Base-by-base conservation (phyloP, 768 basidiomycete species). In the Trichaptum fuscoviolaceum region DNA sequence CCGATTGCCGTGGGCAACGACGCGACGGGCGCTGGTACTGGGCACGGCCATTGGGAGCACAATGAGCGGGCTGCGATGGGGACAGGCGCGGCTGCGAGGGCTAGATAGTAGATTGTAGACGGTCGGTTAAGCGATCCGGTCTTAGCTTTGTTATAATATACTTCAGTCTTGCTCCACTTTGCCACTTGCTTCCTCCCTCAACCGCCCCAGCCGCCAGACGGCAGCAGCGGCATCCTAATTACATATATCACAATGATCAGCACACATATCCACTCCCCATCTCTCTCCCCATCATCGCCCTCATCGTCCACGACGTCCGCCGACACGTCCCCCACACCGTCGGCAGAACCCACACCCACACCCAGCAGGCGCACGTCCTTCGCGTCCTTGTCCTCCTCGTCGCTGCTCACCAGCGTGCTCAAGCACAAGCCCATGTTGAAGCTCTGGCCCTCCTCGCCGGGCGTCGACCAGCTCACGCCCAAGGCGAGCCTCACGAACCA, bases 401-500 rank as follows among this genome's bases (percentile, higher is more conserved):
- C 75, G 26, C 74, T 68, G 63, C 66, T 69, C 23, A 67, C 72
- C 35, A 63, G 67, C 8, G 64, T 76, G 5, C 73, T 75, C 42
- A 52, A 52, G 42, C 42, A 52, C 57, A 75, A 73, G 69, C 74
- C 76, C 65, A 90, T 91, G 87, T 80, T 92, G 70, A 88, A 86
- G 73, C 79, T 91, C 68, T 90, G 91, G 91, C 84, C 87, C 20
- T 73, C 80, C 12, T 72, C 71, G 35, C 75, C 80, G 60, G 63
- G 73, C 73, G 26, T 30, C 59, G 87, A 87, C 71, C 86, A 86
- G 71, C 79, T 84, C 63, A 93, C 90, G 0, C 89, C 90, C 42
- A 82, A 82, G 65, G 81, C 83, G 12, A 72, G 71, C 57, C 73
- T 78, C 65, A 77, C 79, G 69, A 77, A 80, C 69, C 77, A 70